Conservation (phyloP, 441 rosid genomes). For the Populus hybrid region DNA sequence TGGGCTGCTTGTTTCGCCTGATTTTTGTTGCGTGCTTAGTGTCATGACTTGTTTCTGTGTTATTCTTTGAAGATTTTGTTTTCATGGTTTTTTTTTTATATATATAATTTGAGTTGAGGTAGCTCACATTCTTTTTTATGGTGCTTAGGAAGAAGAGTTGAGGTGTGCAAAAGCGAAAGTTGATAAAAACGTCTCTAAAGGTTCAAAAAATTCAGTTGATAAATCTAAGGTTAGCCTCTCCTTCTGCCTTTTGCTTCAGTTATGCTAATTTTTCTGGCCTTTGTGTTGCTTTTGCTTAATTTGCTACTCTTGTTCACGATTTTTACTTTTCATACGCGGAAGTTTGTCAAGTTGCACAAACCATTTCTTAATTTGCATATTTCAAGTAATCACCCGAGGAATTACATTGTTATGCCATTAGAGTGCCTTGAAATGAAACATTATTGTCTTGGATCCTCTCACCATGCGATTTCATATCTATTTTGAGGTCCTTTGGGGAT, state of each 20-base stretch:
- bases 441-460: no score
- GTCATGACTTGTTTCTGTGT: background rate
- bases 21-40: background rate
- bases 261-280: background rate
- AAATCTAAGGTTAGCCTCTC: slow-evolving; percentile 31
- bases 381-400: background rate
- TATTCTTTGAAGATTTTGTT: background rate
- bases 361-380: background rate
- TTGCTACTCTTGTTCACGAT: background rate
- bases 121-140: slow-evolving; percentile 1
- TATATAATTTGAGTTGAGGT: background rate
- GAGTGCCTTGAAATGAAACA: background rate
- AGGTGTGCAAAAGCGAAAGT: slow-evolving; percentile 37
- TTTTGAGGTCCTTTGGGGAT: no score
- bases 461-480: no score
- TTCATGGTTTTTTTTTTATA: background rate
- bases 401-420: background rate
- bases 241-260: background rate
- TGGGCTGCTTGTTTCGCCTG: background rate
- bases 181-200: slow-evolving; percentile 25
- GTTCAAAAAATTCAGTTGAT: slow-evolving; percentile 6
- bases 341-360: background rate
- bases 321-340: background rate
- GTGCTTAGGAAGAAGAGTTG: slow-evolving; percentile 54
- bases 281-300: background rate